Evolutionary conservation across 2,329 filamentous ascomycete genomes (phyloP), one percentile per base, ranked within the genome.

Genomic region (Pochonia chlamydosporia): DNA sequence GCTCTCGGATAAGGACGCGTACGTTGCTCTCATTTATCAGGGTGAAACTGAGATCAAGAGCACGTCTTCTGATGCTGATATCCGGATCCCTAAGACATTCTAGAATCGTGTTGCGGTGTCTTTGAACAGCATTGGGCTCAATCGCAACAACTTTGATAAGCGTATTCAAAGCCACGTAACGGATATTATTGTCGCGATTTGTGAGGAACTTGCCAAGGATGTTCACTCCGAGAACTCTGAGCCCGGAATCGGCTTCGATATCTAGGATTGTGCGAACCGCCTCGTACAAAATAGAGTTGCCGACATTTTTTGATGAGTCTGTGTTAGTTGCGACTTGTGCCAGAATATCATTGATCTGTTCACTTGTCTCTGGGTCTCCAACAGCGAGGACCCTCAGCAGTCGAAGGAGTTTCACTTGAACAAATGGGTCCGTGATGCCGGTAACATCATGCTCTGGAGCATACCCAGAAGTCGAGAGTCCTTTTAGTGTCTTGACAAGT

Each of bases 141-240:
- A 99, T 91, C 4, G 93, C 93, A 40, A 99, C 93, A 16, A 99
- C 93, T 69, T 96, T 97, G 71, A 96, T 95, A 43, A 99, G 74
- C 0, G 93, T 99, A 68, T 99, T 99, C 44, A 99, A 75, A 16
- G 93, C 93, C 44, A 99, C 93, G 62, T 99, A 99, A 66, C 93
- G 86, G 59, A 99, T 99, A 64, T 99, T 99, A 75, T 99, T 99
- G 69, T 99, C 93, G 58, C 92, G 85, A 73, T 99, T 99, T n/a
- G 91, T 85, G 52, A 99, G 71, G 70, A 99, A 99, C 65, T 97
- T 99, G 64, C 95, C 93, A 21, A 99, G 81, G 55, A 99, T 99
- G 64, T 99, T 99, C 57, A 99, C 93, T 60, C 93, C 93, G 23
- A 99, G 78, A 20, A 99, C 93, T 43, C 95, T 80, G 53, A 99